phyloP scores from a whole-genome alignment of 176 grass and related monocot genomes.

The Triticum turgidum region DNA sequence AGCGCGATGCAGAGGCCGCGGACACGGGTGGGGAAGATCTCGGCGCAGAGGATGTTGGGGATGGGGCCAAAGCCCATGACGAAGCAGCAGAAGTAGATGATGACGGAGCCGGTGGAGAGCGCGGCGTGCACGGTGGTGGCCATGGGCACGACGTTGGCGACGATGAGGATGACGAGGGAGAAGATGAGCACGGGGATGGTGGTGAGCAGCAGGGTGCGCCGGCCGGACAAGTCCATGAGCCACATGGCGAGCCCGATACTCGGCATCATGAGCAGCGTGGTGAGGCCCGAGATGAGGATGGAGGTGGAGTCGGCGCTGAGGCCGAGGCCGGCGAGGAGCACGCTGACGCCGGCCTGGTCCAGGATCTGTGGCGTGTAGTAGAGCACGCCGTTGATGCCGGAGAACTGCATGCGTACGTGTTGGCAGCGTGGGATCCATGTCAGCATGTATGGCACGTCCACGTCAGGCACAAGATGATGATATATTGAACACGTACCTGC shows the following conservation, averaged over 20 bases:
- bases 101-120: conserved; percentile 63
- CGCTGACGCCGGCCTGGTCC: conserved; percentile 78
- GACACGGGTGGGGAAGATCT: conserved; percentile 79
- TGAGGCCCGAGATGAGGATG: conserved; percentile 73
- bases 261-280: conserved; percentile 77
- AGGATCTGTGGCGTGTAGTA: conserved; percentile 97
- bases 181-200: conserved; percentile 72
- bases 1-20: conserved; percentile 71
- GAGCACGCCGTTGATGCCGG: conserved; percentile 84
- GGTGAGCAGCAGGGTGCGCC: conserved; percentile 53
- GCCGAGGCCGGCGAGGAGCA: conserved; percentile 49
- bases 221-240: conserved; percentile 84
- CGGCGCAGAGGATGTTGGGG: conserved; percentile 85
- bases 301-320: conserved; percentile 64
- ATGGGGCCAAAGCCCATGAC: conserved; percentile 92
- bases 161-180: conserved; percentile 50
- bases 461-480: background rate
- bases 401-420: conserved; percentile 36
- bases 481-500: conserved; percentile 11
- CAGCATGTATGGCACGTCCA: background rate
- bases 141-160: conserved; percentile 45
- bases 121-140: conserved; percentile 47
- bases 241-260: conserved; percentile 80
- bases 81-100: conserved; percentile 82
- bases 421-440: background rate